These are phyloP conservation scores for Hirsutella minnesotensis DNA, from an alignment of 2,329 filamentous ascomycete genomes.

Conservation along the genomic window DNA sequence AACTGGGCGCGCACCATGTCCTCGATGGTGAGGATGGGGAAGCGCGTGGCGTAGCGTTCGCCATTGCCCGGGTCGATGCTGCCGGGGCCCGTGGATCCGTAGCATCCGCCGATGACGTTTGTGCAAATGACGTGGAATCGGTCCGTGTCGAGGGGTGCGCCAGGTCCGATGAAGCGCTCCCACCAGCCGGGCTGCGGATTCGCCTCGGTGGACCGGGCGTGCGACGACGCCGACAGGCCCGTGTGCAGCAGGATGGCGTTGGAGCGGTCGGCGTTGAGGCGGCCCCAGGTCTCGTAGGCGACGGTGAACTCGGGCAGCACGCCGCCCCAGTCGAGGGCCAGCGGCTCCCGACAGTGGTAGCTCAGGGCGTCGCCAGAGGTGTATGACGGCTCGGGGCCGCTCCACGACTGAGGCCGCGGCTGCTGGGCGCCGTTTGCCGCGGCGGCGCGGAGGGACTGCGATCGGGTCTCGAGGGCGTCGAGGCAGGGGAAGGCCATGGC, in stretches of 20 bases:
- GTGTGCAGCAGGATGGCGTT: slow-evolving; percentile 92
- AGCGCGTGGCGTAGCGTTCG: slow-evolving; percentile 81
- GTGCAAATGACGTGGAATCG: slow-evolving; percentile 93
- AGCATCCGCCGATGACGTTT: slow-evolving; percentile 92
- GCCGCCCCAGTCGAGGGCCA: slow-evolving; percentile 90
- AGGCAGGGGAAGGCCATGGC: slow-evolving; percentile 85
- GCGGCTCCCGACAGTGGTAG: slow-evolving; percentile 61
- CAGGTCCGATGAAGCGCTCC: slow-evolving; percentile 95
- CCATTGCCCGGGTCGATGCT: slow-evolving; percentile 83
- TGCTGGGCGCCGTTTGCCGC: background rate
- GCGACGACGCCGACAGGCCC: slow-evolving; percentile 90
- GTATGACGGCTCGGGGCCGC: slow-evolving; percentile 87
- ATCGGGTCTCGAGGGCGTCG: slow-evolving; percentile 69
- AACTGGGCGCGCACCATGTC: slow-evolving; percentile 98
- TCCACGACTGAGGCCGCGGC: slow-evolving; percentile 37
- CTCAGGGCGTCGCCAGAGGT: slow-evolving; percentile 74
- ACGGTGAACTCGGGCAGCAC: slow-evolving; percentile 80
- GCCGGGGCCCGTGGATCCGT: slow-evolving; percentile 84
- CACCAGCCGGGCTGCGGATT: slow-evolving; percentile 94
- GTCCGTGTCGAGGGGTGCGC: slow-evolving; percentile 72
- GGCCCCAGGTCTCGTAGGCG: slow-evolving; percentile 89
- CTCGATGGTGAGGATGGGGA: slow-evolving; percentile 89
- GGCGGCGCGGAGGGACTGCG: slow-evolving; percentile 52
- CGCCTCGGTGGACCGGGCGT: slow-evolving; percentile 79
- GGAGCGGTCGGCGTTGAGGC: slow-evolving; percentile 63